Evolutionary conservation across 2,329 filamentous ascomycete genomes (phyloP), one percentile per base, ranked within the genome.

Genomic region (Dothideomycetes sp.): DNA sequence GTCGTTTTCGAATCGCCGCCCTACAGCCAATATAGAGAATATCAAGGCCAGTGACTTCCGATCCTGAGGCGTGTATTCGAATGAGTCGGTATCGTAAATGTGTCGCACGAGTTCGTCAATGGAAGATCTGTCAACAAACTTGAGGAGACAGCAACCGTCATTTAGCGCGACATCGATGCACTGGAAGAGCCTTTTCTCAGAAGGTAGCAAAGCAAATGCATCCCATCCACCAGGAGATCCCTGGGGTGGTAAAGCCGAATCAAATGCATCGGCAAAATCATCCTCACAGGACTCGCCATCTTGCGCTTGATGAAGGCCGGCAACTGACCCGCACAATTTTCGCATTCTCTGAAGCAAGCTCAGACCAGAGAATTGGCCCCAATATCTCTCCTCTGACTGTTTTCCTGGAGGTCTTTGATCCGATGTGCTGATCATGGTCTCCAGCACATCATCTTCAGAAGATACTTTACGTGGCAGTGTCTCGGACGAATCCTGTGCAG

Each of bases 161-260:
- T 45, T 31, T 2, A 44, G 18, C 10, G 47, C 44, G 16, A 47
- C 36, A 10, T 37, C 37, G 11, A 49, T 38, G 14, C 42, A 40
- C 8, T 37, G 19, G 12, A 48, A 35, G 15, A 48, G 19, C 12
- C 24, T 44, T 14, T 38, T 40, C 29, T 45, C 37, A 5, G 38
- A 33, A 4, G 48, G 47, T 18, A 50, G 36, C 4, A 50, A 31
- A 2, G 47, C 42, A 35, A 47, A 46, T 5, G 44, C 11, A 8
- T 35, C 24, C 37, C 27, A 33, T 33, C 11, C 9, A 12, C 15
- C 16, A 15, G 15, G 2, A 18, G 3, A 9, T 15, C 5, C 3
- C 8, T 11, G 12, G 17, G 27, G 3, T 4, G 37, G 4, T 7
- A 29, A 38, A 5, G 27, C 19, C 16, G 3, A 3, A 17, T 38